Base-by-base conservation (phyloP, 179 eudicot genomes). In the Carnegiea gigantea region DNA sequence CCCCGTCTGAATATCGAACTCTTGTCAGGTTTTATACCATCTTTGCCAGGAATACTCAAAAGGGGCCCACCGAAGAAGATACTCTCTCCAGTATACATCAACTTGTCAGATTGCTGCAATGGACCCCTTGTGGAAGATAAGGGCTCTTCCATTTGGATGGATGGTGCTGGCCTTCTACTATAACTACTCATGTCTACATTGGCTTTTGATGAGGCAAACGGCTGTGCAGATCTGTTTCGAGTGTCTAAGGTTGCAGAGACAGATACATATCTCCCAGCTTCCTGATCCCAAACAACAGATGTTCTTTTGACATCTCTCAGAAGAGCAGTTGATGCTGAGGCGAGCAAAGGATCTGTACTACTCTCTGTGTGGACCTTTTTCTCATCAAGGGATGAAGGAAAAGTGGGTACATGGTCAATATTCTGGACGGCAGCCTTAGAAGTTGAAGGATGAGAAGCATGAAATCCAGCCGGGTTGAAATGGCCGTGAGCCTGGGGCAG, bases 31-130 rank as follows among this genome's bases (percentile, higher is more conserved):
- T 85, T 91, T 49, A 78, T 77, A 62, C 87, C 86, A 67, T 90
- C 91, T 80, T 79, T 86, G 28, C 77, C 82, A 5, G 94, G 91
- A 76, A 84, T 84, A 79, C 85, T 87, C 83, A 93, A 75, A 78
- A 95, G 93, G 40, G 98, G 98, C 1, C 98, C 98, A 21, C 98
- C 98, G 59, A 88, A 95, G 91, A 95, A 95, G 51, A 95, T 95
- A 77, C 97, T 92, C 28, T 93, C 93, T 49, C 94, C 97, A 0
- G 90, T 87, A 87, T 93, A 93, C 81, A 65, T 86, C 81, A 92
- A 86, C 88, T 90, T 91, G 81, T 92, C 93, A 20, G 92, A 83
- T 74, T 92, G 92, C 86, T 84, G 90, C 46, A 77, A 68, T 33
- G 86, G 91, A 74, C 77, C 86, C 80, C 78, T 87, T 21, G 77